Conservation (phyloP, 768 basidiomycete genomes). For the Lactifluus subvellereus region DNA sequence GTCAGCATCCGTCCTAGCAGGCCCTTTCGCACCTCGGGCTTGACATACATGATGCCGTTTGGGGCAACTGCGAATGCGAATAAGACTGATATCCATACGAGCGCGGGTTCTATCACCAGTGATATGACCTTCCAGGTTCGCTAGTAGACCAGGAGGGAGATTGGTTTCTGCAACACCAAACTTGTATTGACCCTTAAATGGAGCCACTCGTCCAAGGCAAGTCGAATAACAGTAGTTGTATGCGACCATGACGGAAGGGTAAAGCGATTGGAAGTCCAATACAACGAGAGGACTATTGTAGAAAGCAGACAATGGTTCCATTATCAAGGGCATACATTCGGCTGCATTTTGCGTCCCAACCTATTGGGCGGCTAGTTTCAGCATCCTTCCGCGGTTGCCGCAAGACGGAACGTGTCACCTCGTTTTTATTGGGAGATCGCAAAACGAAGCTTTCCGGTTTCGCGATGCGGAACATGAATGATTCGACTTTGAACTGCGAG, state of each 20-base stretch:
- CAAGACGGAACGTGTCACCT: conserved; percentile 42
- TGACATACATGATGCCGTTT: conserved; percentile 93
- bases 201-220: conserved; percentile 80
- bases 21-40: conserved; percentile 75
- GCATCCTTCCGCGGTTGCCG: background rate
- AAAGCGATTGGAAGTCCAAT: conserved; percentile 93
- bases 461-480: conserved; percentile 95
- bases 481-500: conserved; percentile 98
- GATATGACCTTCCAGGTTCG: conserved; percentile 68
- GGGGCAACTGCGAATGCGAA: conserved; percentile 64
- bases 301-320: conserved; percentile 91
- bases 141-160: conserved; percentile 59
- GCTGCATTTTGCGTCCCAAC: conserved; percentile 95
- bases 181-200: conserved; percentile 85
- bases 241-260: conserved; percentile 97
- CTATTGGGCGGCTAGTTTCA: conserved; percentile 36
- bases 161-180: conserved; percentile 78
- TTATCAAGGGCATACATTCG: conserved; percentile 91
- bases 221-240: conserved; percentile 98
- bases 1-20: conserved; percentile 86
- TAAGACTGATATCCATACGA: background rate
- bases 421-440: conserved; percentile 80
- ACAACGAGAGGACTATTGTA: conserved; percentile 91
- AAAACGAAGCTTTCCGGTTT: conserved; percentile 93
- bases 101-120: conserved; percentile 44